Conservation (phyloP, 164 flowering plant genomes). For the Vitis rupestris region DNA sequence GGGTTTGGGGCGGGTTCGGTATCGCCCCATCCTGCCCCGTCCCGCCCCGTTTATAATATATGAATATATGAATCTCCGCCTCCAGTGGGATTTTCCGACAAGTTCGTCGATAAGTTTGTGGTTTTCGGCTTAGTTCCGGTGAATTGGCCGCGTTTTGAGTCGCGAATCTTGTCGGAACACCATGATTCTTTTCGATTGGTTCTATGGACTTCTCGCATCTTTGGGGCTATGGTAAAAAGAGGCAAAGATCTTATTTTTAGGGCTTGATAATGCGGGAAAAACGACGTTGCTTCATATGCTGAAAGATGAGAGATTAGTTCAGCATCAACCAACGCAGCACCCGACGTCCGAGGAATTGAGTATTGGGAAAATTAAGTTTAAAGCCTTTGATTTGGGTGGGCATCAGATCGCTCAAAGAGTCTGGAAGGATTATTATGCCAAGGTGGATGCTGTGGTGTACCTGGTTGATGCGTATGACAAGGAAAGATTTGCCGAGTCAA, state of each 20-base stretch:
- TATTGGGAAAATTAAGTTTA: conserved; percentile 41
- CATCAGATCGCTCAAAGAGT: conserved; percentile 7
- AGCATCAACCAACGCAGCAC: conserved; percentile 50
- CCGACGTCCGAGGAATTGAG: conserved; percentile 45
- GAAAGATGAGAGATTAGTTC: conserved; percentile 48
- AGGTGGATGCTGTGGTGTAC: too few species aligned
- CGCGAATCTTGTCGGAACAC: not conserved
- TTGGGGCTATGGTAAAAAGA: conserved; percentile 62
- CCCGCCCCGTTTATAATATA: too few species aligned
- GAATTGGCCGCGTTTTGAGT: not conserved
- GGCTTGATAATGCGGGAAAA: conserved; percentile 67
- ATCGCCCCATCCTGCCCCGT: too few species aligned
- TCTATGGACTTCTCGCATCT: conserved; percentile 53
- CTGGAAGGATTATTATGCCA: too few species aligned
- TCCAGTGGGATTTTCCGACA: not conserved
- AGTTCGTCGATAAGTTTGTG: not conserved
- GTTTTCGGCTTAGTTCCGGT: not conserved
- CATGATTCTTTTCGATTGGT: conserved; percentile 61
- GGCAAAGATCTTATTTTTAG: conserved; percentile 15
- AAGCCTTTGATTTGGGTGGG: conserved; percentile 60
- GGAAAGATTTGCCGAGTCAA: too few species aligned
- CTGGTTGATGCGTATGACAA: too few species aligned
- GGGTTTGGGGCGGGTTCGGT: too few species aligned
- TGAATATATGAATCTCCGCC: not conserved
- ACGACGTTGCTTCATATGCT: conserved; percentile 65